Base-by-base conservation (phyloP, 768 basidiomycete species). In the Kwoniella europaea region DNA sequence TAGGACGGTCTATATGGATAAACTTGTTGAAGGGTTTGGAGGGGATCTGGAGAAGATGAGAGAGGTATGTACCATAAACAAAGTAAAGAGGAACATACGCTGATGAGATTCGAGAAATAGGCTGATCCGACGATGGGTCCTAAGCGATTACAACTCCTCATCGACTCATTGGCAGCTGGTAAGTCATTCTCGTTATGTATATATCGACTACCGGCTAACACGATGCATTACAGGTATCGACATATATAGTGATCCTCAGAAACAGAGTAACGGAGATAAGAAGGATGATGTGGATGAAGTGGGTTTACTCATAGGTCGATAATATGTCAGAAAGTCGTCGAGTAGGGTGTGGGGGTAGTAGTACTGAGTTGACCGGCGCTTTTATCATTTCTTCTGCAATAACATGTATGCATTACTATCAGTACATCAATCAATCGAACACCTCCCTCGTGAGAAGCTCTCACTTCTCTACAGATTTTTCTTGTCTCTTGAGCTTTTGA, bases 1-100 rank as follows among this genome's bases (percentile, higher is more conserved):
- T 46, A 78, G 73, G 63, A 74, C 69, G 46, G 74, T 80, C 27
- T 80, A 80, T 65, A 80, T 80, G 79, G 79, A 80, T 67, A 76
- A 77, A 46, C 53, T 80, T 57, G 79, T 80, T 6, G 69, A 80
- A 61, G 79, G 74, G 3, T 80, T 80, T 56, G 76, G 79, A 10
- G 67, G 69, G 15, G 79, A 80, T 68, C 44, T 80, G 68, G 79
- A 78, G 69, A 78, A 78, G 63, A 64, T 80, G 66, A 62, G 79
- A 67, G 73, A 68, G 64, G 79, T 80, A 53, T 52, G 79, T 72
- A 10, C 5, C 42, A n/a, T 41, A 15, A n/a, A 56, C 10, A 42
- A 24, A 20, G 20, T 54, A 57, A 29, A 15, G 55, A 22, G n/a
- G 15, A 10, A 53, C 10, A 53, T 6, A 5, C 35, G 35, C 35